These are phyloP conservation scores for Sclerospora graminicola DNA, from an alignment of 352 stramenopile genomes.

Conservation along the genomic window DNA sequence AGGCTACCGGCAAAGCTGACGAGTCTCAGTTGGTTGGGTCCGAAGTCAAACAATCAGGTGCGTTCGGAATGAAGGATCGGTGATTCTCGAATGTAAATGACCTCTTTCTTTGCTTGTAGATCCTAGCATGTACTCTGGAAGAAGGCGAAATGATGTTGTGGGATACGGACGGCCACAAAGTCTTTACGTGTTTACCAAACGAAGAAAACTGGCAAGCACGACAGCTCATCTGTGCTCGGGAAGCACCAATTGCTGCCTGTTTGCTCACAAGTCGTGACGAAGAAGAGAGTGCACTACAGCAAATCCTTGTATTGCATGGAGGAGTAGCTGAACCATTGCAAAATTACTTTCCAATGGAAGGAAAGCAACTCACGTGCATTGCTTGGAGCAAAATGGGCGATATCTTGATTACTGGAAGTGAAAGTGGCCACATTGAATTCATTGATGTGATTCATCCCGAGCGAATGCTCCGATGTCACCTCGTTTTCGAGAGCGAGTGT, in stretches of 20 bases:
- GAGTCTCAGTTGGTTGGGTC: slow-evolving; percentile 23
- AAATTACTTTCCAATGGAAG: slow-evolving; percentile 23
- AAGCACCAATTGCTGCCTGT: slow-evolving; percentile 23
- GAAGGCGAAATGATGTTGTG: slow-evolving; percentile 20
- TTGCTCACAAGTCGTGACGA: slow-evolving; percentile 16
- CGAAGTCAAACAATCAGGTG: slow-evolving; percentile 23
- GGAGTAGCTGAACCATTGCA: slow-evolving; percentile 27
- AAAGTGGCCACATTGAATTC: slow-evolving; percentile 22
- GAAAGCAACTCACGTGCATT: slow-evolving; percentile 27
- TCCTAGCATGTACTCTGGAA: slow-evolving; percentile 23
- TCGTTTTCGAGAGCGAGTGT: slow-evolving; percentile 8
- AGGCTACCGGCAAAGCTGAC: slow-evolving; percentile 15
- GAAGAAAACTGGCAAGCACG: slow-evolving; percentile 14
- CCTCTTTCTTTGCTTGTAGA: slow-evolving; percentile 8
- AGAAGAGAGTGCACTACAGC: slow-evolving; percentile 16
- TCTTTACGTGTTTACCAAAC: slow-evolving; percentile 16
- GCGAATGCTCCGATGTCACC: slow-evolving; percentile 23
- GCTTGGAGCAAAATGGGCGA: slow-evolving; percentile 21
- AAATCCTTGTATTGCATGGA: slow-evolving; percentile 27
- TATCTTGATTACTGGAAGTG: slow-evolving; percentile 18
- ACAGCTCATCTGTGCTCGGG: slow-evolving; percentile 24
- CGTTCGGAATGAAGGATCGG: neutral
- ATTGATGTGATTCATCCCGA: slow-evolving; percentile 20
- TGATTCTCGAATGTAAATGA: neutral
- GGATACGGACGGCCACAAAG: slow-evolving; percentile 19